phyloP scores from a whole-genome alignment of 208 protist genomes.

The Trichomonas tenax region DNA sequence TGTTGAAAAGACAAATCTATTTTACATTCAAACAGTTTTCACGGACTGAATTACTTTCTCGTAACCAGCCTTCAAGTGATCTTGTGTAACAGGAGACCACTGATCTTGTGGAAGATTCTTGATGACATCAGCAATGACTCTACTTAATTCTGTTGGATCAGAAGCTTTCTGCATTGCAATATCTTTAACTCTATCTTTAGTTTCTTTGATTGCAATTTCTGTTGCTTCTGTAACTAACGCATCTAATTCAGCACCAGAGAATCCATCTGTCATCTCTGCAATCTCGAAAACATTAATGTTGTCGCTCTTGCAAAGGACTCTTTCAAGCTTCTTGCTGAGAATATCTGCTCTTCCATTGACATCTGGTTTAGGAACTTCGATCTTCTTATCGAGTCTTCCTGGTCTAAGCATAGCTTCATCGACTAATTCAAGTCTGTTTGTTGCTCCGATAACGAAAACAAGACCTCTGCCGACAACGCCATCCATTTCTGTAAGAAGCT shows the following conservation, averaged over 20 bases:
- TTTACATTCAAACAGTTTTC: no score
- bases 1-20: no score
- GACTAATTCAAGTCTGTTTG: slow-evolving; percentile 99
- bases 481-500: slow-evolving; percentile 99
- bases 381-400: slow-evolving; percentile 77
- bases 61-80: background rate
- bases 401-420: slow-evolving; percentile 97
- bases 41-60: background rate
- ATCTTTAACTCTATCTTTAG: background rate
- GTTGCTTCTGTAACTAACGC: slow-evolving; percentile 49
- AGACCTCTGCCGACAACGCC: slow-evolving; percentile 96
- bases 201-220: background rate
- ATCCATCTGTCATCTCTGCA: slow-evolving; percentile 83
- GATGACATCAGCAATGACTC: background rate
- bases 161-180: background rate
- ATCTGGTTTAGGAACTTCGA: slow-evolving; percentile 99
- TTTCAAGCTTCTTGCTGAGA: slow-evolving; percentile 85
- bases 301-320: slow-evolving; percentile 71
- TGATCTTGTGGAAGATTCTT: background rate
- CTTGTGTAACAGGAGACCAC: background rate
- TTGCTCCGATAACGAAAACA: slow-evolving; percentile 99
- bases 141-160: background rate
- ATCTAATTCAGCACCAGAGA: slow-evolving; percentile 95
- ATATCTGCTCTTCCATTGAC: slow-evolving; percentile 76
- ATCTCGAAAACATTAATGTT: slow-evolving; percentile 84